Conservation (phyloP, 352 stramenopile species). For the Phytophthora tubulina region DNA sequence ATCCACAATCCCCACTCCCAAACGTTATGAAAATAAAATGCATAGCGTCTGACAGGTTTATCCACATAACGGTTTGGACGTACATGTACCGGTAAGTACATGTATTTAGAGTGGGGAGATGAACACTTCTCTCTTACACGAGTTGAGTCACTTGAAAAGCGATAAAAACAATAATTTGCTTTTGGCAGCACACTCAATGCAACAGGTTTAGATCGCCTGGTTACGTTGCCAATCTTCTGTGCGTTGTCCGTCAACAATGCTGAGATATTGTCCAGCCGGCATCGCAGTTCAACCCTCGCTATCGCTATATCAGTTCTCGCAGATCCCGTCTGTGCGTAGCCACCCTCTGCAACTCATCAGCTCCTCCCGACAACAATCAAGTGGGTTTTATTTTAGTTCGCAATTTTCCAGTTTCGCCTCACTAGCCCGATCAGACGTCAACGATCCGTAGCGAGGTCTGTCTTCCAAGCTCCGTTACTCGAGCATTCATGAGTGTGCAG, state of each 20-base stretch:
- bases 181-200: no score
- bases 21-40: neutral
- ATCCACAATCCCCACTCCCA: neutral
- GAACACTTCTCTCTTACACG: no score
- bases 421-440: neutral
- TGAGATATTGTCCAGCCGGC: no score
- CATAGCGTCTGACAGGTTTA: no score
- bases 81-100: no score
- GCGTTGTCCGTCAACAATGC: no score
- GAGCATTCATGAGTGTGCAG: conserved; percentile 18
- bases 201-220: no score
- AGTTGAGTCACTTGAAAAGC: no score
- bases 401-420: conserved; percentile 22
- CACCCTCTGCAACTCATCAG: conserved; percentile 19
- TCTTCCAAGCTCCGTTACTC: neutral
- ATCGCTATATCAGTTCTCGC: conserved; percentile 21
- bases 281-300: neutral
- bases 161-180: no score
- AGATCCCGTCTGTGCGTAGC: conserved; percentile 15
- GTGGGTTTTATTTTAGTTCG: conserved; percentile 24
- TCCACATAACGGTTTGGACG: no score
- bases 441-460: neutral
- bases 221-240: no score
- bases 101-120: no score
- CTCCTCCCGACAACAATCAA: conserved; percentile 29